Percentiles rank a stretch among this genome's conserved stretches.
Conservation (phyloP, 1,139 yeast genomes). For the Debaryomyces udenii region DNA sequence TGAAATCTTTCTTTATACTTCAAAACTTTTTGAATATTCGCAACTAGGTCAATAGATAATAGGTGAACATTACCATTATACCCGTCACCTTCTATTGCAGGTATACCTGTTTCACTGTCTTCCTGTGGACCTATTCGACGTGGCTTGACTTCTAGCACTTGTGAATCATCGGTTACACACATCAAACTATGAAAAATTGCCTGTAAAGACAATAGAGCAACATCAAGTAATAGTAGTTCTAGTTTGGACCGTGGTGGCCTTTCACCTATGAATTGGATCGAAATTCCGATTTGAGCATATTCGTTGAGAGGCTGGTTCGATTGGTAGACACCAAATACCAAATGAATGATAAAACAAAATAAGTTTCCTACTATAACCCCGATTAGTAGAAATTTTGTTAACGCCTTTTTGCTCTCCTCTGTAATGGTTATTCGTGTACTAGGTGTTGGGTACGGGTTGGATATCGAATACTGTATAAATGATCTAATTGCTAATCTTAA, state of each 20-base stretch:
- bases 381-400: conserved; percentile 32
- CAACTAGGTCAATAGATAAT: conserved; percentile 30
- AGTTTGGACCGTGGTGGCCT: conserved; percentile 28
- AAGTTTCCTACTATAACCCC: conserved; percentile 29
- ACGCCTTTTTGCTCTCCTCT: conserved; percentile 32
- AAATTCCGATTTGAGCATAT: conserved; percentile 37
- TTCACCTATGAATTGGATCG: conserved; percentile 49
- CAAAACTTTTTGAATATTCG: conserved; percentile 23
- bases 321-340: conserved; percentile 31
- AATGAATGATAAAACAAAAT: conserved; percentile 30
- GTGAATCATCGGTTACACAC: conserved; percentile 37
- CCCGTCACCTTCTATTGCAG: conserved; percentile 37
- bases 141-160: conserved; percentile 24
- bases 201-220: conserved; percentile 30
- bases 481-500: conserved; percentile 30
- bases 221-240: conserved; percentile 34
- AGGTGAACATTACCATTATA: conserved; percentile 43
- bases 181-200: conserved; percentile 35
- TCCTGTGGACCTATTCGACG: not conserved
- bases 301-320: conserved; percentile 20
- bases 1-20: conserved; percentile 8
- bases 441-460: conserved; percentile 29
- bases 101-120: conserved; percentile 17
- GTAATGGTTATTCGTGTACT: conserved; percentile 19
- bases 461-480: conserved; percentile 32